These are phyloP conservation scores for Lichtheimia corymbifera DNA, from an alignment of 371 early-diverging fungal genomes.

Conservation along the genomic window DNA sequence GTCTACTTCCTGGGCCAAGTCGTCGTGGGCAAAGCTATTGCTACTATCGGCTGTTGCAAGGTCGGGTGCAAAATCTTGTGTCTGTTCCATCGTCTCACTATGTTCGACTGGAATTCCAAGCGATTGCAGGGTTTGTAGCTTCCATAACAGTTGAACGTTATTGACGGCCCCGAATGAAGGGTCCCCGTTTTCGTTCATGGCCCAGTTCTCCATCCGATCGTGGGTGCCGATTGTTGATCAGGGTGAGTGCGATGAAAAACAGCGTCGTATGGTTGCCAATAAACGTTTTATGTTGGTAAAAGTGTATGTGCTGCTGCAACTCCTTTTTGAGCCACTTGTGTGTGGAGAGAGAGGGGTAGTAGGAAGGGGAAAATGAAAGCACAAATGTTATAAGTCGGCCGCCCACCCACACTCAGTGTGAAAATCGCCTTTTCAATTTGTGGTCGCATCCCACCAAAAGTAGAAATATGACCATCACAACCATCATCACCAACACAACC, in stretches of 20 bases:
- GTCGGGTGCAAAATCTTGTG: not conserved
- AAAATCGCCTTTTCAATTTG: conserved; percentile 2
- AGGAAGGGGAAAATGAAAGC: not conserved
- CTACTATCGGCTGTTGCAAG: conserved; percentile 1
- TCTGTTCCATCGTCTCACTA: conserved; percentile 3
- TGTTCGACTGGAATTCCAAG: conserved; percentile 14
- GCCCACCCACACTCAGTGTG: not conserved
- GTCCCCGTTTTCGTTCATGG: conserved; percentile 19
- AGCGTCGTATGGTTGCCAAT: not conserved
- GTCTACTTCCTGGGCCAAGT: conserved; percentile 31
- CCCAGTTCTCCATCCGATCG: conserved; percentile 21
- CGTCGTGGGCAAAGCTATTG: conserved; percentile 19
- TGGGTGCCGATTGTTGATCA: not conserved
- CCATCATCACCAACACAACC: too few species aligned
- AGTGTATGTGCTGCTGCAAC: not conserved
- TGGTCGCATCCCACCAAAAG: not conserved
- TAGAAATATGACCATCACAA: not conserved
- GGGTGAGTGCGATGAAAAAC: conserved; percentile 5
- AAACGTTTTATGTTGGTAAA: not conserved
- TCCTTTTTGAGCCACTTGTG: conserved; percentile 2
- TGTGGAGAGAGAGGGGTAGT: not conserved
- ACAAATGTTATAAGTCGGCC: not conserved
- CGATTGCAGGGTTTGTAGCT: conserved; percentile 13
- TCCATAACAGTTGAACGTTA: conserved; percentile 22
- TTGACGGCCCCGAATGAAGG: conserved; percentile 17